phyloP scores from a whole-genome alignment of 2,329 filamentous ascomycete genomes.

The Xylariaceae sp. region DNA sequence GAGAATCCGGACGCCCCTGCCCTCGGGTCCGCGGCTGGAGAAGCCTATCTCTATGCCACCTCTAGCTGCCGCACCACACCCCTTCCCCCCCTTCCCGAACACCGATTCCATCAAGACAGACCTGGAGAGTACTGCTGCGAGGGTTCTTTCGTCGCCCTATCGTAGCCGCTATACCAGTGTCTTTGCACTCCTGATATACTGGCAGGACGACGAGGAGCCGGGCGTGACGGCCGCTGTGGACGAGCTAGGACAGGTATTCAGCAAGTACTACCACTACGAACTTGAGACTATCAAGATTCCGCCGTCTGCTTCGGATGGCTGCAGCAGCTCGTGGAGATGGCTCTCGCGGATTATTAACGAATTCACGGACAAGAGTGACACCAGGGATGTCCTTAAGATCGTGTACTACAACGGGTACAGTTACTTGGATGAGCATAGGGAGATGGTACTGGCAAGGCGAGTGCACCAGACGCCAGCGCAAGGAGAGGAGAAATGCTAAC shows the following conservation, averaged over 20 bases:
- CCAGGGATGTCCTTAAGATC: slow-evolving; percentile 60
- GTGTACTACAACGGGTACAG: slow-evolving; percentile 61
- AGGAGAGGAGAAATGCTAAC: slow-evolving; percentile 24
- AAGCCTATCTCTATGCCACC: slow-evolving; percentile 47
- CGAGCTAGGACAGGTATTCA: slow-evolving; percentile 54
- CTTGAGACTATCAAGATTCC: slow-evolving; percentile 55
- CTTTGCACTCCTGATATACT: slow-evolving; percentile 56
- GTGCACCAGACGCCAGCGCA: slow-evolving; percentile 13
- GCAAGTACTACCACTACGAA: slow-evolving; percentile 55
- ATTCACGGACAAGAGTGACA: slow-evolving; percentile 57
- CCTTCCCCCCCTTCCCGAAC: slow-evolving; percentile 44
- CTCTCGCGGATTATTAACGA: slow-evolving; percentile 53
- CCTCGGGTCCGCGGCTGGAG: slow-evolving; percentile 58
- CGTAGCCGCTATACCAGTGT: slow-evolving; percentile 58
- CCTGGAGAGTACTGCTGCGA: slow-evolving; percentile 53
- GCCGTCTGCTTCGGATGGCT: slow-evolving; percentile 46
- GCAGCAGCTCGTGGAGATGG: slow-evolving; percentile 56
- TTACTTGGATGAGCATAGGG: slow-evolving; percentile 56
- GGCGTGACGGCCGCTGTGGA: slow-evolving; percentile 46
- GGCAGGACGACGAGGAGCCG: slow-evolving; percentile 56
- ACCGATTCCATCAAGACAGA: slow-evolving; percentile 56
- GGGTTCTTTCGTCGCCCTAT: slow-evolving; percentile 52
- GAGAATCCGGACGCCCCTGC: slow-evolving; percentile 58
- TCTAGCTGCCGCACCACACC: slow-evolving; percentile 29
- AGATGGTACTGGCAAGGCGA: slow-evolving; percentile 62